These are phyloP conservation scores for Aspergillus cavernicola DNA, from an alignment of 495 filamentous ascomycete species.

Conservation along the genomic window DNA sequence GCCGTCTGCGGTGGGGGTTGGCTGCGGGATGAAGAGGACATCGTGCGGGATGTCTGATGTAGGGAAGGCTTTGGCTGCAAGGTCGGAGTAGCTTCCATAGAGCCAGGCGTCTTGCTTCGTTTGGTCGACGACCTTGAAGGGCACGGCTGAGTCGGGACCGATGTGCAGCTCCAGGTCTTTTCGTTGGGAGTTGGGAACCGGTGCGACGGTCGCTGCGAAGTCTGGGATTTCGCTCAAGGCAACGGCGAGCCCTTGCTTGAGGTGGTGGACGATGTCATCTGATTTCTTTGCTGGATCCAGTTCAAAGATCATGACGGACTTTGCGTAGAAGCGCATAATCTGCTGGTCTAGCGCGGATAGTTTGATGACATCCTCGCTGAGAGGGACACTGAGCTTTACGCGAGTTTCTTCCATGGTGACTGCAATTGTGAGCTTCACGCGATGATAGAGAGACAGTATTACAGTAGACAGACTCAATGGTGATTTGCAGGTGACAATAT, in stretches of 20 bases:
- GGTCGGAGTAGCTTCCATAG: conserved; percentile 9
- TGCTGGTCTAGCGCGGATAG: conserved; percentile 11
- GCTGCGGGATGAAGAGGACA: conserved; percentile 8
- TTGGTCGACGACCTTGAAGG: conserved; percentile 5
- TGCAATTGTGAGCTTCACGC: not conserved
- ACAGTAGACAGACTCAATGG: not conserved
- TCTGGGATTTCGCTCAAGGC: conserved; percentile 9
- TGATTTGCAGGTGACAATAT: no score
- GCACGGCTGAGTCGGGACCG: conserved; percentile 3
- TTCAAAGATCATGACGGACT: conserved; percentile 3
- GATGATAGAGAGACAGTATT: not conserved
- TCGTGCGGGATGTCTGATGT: conserved; percentile 6
- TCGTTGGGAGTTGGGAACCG: conserved; percentile 2
- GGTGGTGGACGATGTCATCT: conserved; percentile 3
- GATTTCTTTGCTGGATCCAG: not conserved
- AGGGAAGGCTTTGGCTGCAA: conserved; percentile 6
- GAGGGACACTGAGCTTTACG: conserved; percentile 11
- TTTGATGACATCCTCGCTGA: conserved; percentile 11
- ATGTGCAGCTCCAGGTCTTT: conserved; percentile 8
- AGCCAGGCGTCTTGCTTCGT: conserved; percentile 4
- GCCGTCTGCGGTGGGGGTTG: not conserved
- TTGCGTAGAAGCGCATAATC: conserved; percentile 7
- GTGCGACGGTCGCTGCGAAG: conserved; percentile 7
- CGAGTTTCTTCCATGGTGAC: conserved; percentile 7
- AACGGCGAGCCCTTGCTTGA: conserved; percentile 3